Conservation (phyloP, 2,329 filamentous ascomycete genomes). For the Tricladium varicosporioides region DNA sequence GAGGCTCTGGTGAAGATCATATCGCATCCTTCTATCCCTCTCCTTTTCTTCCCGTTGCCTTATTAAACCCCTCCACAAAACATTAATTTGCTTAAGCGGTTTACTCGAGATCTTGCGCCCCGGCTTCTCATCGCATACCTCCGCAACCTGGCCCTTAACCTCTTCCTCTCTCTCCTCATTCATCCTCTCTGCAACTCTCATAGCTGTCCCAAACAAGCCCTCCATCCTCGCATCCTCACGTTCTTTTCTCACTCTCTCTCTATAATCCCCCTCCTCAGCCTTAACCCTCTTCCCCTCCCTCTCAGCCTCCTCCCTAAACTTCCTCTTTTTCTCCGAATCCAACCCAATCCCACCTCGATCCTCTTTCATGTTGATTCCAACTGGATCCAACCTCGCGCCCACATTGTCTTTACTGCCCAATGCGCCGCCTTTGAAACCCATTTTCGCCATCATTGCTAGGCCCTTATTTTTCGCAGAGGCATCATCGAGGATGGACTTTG, state of each 20-base stretch:
- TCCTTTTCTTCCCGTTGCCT: constrained; percentile 68
- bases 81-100: constrained; percentile 65
- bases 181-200: constrained; percentile 79
- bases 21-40: constrained; percentile 61
- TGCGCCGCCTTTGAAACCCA: constrained; percentile 80
- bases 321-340: constrained; percentile 80
- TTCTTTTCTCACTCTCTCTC: constrained; percentile 69
- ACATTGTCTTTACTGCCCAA: constrained; percentile 61
- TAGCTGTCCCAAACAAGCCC: constrained; percentile 70
- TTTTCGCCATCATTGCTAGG: constrained; percentile 92
- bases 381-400: constrained; percentile 61
- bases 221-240: constrained; percentile 67
- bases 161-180: constrained; percentile 35
- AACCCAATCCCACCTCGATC: constrained; percentile 80
- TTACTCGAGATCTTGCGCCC: constrained; percentile 40
- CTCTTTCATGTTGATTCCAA: constrained; percentile 74
- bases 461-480: constrained; percentile 71
- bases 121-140: constrained; percentile 11
- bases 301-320: constrained; percentile 61
- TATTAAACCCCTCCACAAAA: constrained; percentile 77
- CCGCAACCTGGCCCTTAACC: constrained; percentile 20
- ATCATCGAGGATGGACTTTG: constrained; percentile 66
- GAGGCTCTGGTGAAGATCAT: constrained; percentile 65
- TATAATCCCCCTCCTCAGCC: constrained; percentile 68
- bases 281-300: constrained; percentile 57